These are phyloP conservation scores for Fusarium algeriense DNA, from an alignment of 2,329 filamentous ascomycete genomes.

Conservation along the genomic window DNA sequence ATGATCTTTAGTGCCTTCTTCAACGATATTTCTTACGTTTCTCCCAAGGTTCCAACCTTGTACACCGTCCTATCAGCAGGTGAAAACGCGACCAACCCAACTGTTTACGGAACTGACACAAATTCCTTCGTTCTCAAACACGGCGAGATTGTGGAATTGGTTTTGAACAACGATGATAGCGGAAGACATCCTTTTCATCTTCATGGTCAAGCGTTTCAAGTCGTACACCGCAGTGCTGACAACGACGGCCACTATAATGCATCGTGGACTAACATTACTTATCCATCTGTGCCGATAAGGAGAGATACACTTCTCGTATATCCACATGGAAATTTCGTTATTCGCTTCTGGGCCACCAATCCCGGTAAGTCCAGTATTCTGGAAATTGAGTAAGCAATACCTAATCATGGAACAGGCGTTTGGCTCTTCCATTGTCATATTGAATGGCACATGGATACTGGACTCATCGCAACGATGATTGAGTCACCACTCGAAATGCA, in stretches of 20 bases:
- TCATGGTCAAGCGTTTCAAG: neutral
- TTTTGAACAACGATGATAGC: neutral
- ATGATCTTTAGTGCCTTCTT: neutral
- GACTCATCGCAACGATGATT: neutral
- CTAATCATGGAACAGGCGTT: neutral
- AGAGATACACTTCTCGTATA: neutral
- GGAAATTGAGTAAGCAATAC: rapidly evolving
- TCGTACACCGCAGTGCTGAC: neutral
- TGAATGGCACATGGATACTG: neutral
- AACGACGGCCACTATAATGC: neutral
- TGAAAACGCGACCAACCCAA: neutral
- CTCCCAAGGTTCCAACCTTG: neutral
- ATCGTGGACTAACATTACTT: neutral
- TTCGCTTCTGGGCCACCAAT: neutral
- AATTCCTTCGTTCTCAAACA: neutral
- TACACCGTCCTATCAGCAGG: neutral
- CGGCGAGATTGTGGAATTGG: neutral
- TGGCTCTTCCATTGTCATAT: constrained; percentile 6
- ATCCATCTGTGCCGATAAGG: neutral
- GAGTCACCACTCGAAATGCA: neutral
- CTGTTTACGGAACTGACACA: neutral
- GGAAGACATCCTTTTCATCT: neutral
- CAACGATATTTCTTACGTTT: neutral
- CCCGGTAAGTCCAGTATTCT: rapidly evolving
- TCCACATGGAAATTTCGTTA: neutral